Evolutionary conservation across 176 grass and related monocot genomes (phyloP).

Genomic region (Oryza meridionalis): DNA sequence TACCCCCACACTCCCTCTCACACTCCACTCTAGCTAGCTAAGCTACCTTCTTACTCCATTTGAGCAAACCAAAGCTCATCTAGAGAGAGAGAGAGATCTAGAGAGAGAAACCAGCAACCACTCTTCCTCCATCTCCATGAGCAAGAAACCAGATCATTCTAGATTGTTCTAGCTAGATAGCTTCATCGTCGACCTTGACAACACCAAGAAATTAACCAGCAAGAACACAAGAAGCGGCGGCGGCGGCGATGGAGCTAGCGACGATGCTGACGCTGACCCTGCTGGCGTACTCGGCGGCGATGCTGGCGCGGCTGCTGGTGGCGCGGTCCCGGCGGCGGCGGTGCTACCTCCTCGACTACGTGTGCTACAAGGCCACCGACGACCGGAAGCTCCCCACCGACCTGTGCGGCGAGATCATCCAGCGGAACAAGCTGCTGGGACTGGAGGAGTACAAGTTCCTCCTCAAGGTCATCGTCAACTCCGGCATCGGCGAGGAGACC

Average conservation of each 20-base stretch:
- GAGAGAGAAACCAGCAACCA: background rate
- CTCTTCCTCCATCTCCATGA: slow-evolving; percentile 42
- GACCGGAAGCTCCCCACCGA: slow-evolving; percentile 92
- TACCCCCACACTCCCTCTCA: slow-evolving; percentile 22
- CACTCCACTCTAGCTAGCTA: slow-evolving; percentile 6
- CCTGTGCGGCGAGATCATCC: slow-evolving; percentile 84
- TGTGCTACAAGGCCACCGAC: slow-evolving; percentile 83
- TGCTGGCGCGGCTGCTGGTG: slow-evolving; percentile 45
- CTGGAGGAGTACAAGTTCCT: slow-evolving; percentile 96
- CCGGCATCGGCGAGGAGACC: slow-evolving; percentile 90
- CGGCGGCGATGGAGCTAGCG: slow-evolving; percentile 49
- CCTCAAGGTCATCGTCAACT: slow-evolving; percentile 95
- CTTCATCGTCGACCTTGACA: background rate
- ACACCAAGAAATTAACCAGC: no score
- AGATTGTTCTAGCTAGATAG: background rate
- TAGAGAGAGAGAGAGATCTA: no score
- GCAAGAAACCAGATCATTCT: background rate
- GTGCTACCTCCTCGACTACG: slow-evolving; percentile 91
- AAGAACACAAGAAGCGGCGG: background rate
- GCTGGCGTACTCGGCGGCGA: slow-evolving; percentile 45
- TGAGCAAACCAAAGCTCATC: background rate
- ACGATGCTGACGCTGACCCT: slow-evolving; percentile 49
- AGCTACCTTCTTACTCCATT: slow-evolving; percentile 5
- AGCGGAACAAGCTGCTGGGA: slow-evolving; percentile 76
- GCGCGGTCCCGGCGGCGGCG: slow-evolving; percentile 38